Evolutionary conservation across 2,329 filamentous ascomycete species (phyloP).

Genomic region (Diaporthe vaccinii): DNA sequence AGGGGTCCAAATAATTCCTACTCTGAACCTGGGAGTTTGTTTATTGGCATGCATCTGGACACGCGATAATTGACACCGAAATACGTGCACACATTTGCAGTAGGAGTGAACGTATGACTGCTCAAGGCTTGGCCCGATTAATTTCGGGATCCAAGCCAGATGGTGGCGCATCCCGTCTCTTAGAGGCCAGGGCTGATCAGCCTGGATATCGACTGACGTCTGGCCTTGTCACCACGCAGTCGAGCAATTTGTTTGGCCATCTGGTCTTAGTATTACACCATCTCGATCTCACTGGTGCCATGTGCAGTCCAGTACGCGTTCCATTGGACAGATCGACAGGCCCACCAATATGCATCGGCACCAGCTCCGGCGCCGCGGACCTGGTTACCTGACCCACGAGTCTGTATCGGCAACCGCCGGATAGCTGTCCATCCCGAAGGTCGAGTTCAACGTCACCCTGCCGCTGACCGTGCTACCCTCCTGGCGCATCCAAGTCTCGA

Average conservation of each 20-base stretch:
- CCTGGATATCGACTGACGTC: no score
- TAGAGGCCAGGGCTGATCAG: neutral
- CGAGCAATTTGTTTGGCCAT: neutral
- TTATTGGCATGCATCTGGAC: neutral
- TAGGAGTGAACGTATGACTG: neutral
- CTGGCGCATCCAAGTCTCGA: slow-evolving; percentile 25
- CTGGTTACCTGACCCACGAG: neutral
- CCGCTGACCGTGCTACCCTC: slow-evolving; percentile 25
- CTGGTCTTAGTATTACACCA: neutral
- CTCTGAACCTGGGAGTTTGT: neutral
- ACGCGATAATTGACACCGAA: neutral
- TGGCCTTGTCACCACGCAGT: no score
- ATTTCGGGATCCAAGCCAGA: neutral
- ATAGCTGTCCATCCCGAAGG: slow-evolving; percentile 8
- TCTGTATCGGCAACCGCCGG: slow-evolving; percentile 1
- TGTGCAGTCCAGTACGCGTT: neutral
- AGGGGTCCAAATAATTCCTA: no score
- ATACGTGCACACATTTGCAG: neutral
- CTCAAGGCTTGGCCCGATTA: neutral
- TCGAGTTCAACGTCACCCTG: slow-evolving; percentile 16
- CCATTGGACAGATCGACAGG: neutral
- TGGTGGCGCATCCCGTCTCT: neutral
- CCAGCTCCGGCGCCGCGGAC: neutral
- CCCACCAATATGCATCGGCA: neutral
- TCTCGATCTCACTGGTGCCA: neutral